phyloP scores from a whole-genome alignment of 202 grass and related monocot species.

The Hordeum pubiflorum region DNA sequence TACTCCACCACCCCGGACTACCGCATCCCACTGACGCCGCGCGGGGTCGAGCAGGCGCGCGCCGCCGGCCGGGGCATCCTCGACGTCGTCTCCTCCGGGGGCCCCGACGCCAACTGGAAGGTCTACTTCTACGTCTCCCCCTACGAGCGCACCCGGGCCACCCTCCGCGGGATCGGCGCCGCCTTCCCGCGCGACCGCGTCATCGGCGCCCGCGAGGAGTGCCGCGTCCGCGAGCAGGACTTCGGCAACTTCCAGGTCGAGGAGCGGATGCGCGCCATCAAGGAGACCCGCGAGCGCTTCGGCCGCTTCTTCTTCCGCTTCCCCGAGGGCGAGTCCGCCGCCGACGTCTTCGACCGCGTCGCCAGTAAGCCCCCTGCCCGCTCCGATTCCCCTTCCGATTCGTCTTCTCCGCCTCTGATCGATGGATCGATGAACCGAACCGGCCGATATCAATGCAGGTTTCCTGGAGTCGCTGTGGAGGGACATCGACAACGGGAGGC shows the following conservation, averaged over 20 bases:
- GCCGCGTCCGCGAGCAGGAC: conserved; percentile 93
- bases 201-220: conserved; percentile 94
- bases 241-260: conserved; percentile 98
- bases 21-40: conserved; percentile 75
- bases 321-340: conserved; percentile 92
- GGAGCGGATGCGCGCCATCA: conserved; percentile 80
- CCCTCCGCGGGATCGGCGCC: conserved; percentile 66
- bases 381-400: neutral
- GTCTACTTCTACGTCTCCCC: conserved; percentile 96
- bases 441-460: conserved; percentile 22
- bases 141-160: conserved; percentile 78
- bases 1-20: conserved; percentile 91
- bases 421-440: neutral
- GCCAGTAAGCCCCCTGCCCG: conserved; percentile 32
- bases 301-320: conserved; percentile 98
- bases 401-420: too few relatives aligned
- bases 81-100: conserved; percentile 27
- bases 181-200: conserved; percentile 67
- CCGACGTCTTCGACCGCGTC: conserved; percentile 96
- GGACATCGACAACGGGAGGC: conserved; percentile 85
- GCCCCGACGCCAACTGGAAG: conserved; percentile 43
- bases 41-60: conserved; percentile 63
- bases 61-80: conserved; percentile 41
- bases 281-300: conserved; percentile 69
- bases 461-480: conserved; percentile 94